Conservation (phyloP, 768 basidiomycete species). For the Boletus coccyginus region DNA sequence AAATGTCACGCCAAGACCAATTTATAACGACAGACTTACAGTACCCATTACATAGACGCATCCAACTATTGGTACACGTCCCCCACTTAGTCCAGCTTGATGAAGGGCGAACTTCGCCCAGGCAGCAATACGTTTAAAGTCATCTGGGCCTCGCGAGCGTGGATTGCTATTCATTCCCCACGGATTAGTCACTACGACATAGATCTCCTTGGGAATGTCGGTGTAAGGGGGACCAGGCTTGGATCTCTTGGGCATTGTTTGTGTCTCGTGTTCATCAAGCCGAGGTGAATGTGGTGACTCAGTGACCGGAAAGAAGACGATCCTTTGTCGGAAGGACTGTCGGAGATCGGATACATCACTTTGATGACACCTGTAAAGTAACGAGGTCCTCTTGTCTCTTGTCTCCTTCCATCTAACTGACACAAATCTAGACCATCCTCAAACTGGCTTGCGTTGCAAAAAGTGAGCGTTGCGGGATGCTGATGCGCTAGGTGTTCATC, state of each 20-base stretch:
- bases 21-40: slow-evolving; percentile 18
- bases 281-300: background rate
- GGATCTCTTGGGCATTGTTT: slow-evolving; percentile 18
- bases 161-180: slow-evolving; percentile 19
- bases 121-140: slow-evolving; percentile 23
- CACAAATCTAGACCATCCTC: slow-evolving; percentile 38
- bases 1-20: background rate
- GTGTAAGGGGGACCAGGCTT: slow-evolving; percentile 30
- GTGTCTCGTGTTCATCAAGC: background rate
- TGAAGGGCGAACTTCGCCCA: slow-evolving; percentile 26
- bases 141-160: slow-evolving; percentile 6
- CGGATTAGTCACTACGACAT: slow-evolving; percentile 24
- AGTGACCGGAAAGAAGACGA: too few species aligned
- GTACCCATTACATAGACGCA: slow-evolving; percentile 30
- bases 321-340: background rate
- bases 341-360: slow-evolving; percentile 18
- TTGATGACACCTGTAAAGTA: slow-evolving; percentile 13
- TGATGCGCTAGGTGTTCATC: background rate
- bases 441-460: slow-evolving; percentile 55
- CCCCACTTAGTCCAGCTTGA: slow-evolving; percentile 15
- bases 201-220: slow-evolving; percentile 17
- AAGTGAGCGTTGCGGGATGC: slow-evolving; percentile 34
- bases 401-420: slow-evolving; percentile 5
- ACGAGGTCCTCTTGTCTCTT: slow-evolving; percentile 2
- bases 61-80: slow-evolving; percentile 15